Evolutionary conservation across 2,329 filamentous ascomycete species (phyloP), one percentile per base, ranked within the genome.

Genomic region (Aspergillus chevalieri): DNA sequence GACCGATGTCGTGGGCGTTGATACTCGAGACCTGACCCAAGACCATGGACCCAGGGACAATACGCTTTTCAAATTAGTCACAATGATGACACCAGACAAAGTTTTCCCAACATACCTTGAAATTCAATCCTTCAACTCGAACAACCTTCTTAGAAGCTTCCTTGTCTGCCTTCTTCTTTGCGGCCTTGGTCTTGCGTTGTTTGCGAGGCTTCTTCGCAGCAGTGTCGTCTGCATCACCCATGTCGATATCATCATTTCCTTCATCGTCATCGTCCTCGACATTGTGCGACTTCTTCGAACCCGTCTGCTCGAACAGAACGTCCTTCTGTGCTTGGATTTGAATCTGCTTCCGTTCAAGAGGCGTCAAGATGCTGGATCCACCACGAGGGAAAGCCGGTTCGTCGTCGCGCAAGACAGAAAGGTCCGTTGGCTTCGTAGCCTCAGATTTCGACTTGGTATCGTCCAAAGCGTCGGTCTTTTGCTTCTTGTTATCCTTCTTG

Each of bases 261-360:
- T 82, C 67, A 80, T 81, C 67, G 72, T 78, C 73, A 80, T 85
- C 67, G 79, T 82, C 59, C 62, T 70, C 46, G 61, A 58, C 56
- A 51, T 57, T 75, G 53, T 79, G 76, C 24, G 70, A 65, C 41
- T 73, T 71, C 49, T 78, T 77, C 46, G 75, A 72, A 44, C 81
- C 81, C 58, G 85, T 80, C 60, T 94, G 85, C 70, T 97, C 93
- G 65, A 92, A 93, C 36, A 94, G 75, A 38, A 91, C 93, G 75
- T 98, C 93, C 60, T 86, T 85, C 65, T 87, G 93, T 43, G 93
- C 93, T 70, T 97, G 87, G 51, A 94, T 85, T 62, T 93, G 86
- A 55, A 98, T 97, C 71, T 97, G 89, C 74, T 95, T 96, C 66
- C 94, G 87, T 69, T 98, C 93, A 46, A 98, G 76, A 17, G 93